phyloP scores from a whole-genome alignment of 1,284 basidiomycete species.

The Sporisorium sorghi region DNA sequence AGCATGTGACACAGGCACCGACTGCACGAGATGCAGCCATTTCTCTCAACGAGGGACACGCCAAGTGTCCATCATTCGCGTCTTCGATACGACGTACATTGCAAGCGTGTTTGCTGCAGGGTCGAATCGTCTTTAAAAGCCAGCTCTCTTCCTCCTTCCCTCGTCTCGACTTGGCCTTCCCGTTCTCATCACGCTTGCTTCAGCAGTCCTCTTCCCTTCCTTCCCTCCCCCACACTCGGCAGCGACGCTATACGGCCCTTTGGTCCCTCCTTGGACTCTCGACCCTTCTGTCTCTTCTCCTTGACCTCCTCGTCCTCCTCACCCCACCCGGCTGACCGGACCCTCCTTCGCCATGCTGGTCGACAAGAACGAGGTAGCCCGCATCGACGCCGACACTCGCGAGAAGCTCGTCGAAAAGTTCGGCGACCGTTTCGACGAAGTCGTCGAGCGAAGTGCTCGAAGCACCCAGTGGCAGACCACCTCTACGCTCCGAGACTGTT shows the following conservation, averaged over 20 bases:
- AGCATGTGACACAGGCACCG: slow-evolving; percentile 15
- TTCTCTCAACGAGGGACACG: too few relatives aligned
- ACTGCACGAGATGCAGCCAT: too few relatives aligned
- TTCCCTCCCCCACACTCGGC: neutral
- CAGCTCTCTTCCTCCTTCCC: neutral
- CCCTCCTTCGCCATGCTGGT: slow-evolving; percentile 23
- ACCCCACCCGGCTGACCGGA: neutral
- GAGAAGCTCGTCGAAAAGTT: slow-evolving; percentile 42
- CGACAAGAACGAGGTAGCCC: slow-evolving; percentile 44
- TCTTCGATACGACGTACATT: neutral
- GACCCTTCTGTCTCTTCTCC: neutral
- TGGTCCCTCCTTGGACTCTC: neutral
- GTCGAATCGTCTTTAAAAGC: slow-evolving; percentile 2
- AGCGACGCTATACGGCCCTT: neutral
- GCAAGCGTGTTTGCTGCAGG: neutral
- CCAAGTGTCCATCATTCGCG: neutral
- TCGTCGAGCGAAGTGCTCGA: slow-evolving; percentile 68
- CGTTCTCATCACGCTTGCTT: neutral
- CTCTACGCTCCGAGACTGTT: slow-evolving; percentile 68
- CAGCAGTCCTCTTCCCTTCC: neutral
- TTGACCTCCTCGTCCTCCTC: slow-evolving; percentile 11
- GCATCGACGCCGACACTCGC: slow-evolving; percentile 50
- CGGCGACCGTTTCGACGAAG: slow-evolving; percentile 67
- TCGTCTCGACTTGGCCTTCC: neutral
- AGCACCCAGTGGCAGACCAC: slow-evolving; percentile 69